Evolutionary conservation across 192 early-diverging fungal species (phyloP), one percentile per base, ranked within the genome.

Genomic region (Linnemannia elongata): DNA sequence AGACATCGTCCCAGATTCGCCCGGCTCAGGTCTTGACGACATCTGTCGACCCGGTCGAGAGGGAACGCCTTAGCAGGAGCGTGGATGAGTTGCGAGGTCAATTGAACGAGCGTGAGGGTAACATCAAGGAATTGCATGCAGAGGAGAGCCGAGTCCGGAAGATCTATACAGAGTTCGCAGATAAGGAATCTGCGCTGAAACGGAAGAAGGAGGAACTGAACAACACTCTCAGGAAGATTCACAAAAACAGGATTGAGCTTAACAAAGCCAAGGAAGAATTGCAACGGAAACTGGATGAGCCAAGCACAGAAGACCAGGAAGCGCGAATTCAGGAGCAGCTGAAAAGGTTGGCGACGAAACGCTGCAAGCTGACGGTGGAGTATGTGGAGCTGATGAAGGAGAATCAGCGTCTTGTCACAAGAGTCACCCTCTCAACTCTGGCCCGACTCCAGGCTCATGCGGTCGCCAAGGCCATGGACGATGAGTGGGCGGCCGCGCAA

Each of bases 111-210:
- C 72, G 77, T 38, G 87, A 89, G n/a, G 35, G 49, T 0, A 52
- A 90, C 36, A 79, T 89, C 12, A 73, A 87, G 4, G 83, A 88
- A 18, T 75, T 91, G 35, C 82, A 85, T 33, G 82, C 78, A 13
- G 81, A 90, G 39, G 89, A 92, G 57, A 75, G 77, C 33, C 54
- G 77, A 35, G 52, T 92, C 13, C 84, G 90, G 39, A 80, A 85
- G 20, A 30, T 15, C 8, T 54, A 82, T 39, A 60, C 79, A 44
- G 78, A 87, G 24, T 74, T 79, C 52, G 12, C 55, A 3, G 44
- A 13, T 27, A 80, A 91, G 78, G 90, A 88, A 78, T 92, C 91
- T 54, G 41, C 57, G 10, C 27, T 80, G 39, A 36, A 6, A 36
- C 45, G 69, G 24, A 30, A 20, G n/a, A 38, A 79, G 20, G 72